Evolutionary conservation across 345 rosid genomes (phyloP).

Genomic region (Acer negundo): DNA sequence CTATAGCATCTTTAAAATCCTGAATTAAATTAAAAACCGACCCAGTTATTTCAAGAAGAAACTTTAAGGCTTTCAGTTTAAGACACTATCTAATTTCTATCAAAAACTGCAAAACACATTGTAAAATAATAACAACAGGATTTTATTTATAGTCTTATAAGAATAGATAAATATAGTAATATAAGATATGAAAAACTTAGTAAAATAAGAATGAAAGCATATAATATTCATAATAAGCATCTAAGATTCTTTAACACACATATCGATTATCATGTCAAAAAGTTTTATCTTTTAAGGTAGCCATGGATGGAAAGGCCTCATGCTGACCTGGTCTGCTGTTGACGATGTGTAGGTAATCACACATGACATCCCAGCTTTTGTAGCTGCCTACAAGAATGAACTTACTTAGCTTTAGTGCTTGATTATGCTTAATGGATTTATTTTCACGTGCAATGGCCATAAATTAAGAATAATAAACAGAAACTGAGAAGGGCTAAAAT

Average conservation of each 20-base stretch:
- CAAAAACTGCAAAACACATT: background rate
- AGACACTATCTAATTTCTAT: background rate
- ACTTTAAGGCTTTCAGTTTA: background rate
- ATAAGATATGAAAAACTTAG: too few relatives aligned
- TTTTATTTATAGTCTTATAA: too few relatives aligned
- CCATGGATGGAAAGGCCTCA: background rate
- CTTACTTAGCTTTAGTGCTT: conserved; percentile 10
- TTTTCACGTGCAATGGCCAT: background rate
- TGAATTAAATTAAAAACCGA: conserved; percentile 25
- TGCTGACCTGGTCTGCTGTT: conserved; percentile 80
- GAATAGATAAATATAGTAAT: too few relatives aligned
- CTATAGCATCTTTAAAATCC: conserved; percentile 83
- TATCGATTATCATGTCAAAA: too few relatives aligned
- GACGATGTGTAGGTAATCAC: conserved; percentile 82
- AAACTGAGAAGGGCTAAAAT: background rate
- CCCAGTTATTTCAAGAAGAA: conserved; percentile 11
- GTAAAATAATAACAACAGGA: too few relatives aligned
- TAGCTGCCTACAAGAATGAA: conserved; percentile 69
- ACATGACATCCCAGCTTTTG: conserved; percentile 87
- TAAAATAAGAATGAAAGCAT: too few relatives aligned
- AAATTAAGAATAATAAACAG: background rate
- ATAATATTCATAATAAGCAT: too few relatives aligned
- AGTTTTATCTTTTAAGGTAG: background rate
- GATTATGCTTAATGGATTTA: background rate
- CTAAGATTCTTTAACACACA: too few relatives aligned